Evolutionary conservation across 306 rosid species (phyloP), one percentile per base, ranked within the genome.

Genomic region (Dryas drummondii): DNA sequence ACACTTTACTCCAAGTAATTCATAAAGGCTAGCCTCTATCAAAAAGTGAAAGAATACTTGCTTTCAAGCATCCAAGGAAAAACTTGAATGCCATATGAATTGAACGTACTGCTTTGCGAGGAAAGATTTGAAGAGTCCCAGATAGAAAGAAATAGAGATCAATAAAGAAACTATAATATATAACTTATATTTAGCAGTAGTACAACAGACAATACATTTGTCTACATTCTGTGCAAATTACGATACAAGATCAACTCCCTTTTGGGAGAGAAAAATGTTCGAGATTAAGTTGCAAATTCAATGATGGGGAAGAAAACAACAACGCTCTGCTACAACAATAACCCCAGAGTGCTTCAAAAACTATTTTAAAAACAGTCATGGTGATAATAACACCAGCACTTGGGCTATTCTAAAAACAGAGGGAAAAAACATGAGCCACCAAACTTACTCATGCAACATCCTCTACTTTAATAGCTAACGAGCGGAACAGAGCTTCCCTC

Each of bases 271-370:
- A 82, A 87, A 80, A 73, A 70, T 27, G 17, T n/a, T 16, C 49
- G 57, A 57, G 68, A 73, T 9, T 70, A 15, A 59, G 73, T 37
- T 76, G 46, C 66, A 78, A 62, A 78, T 64, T 65, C 85, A 71
- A 69, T 49, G 84, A 80, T 63, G 82, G 83, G 84, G 72, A 54
- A 78, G 82, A 59, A 79, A 80, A 82, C 70, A 22, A 80, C 5
- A 62, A 49, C 82, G 82, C 86, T 81, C 83, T 44, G 75, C 75
- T 10, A 76, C 84, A 81, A 83, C 64, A 78, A 77, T 71, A 78
- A 84, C 62, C 88, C 84, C 81, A 56, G 19, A 64, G 85, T 81
- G 93, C 91, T 84, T 78, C 70, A 74, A 86, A 89, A 79, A 75
- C 86, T 78, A 64, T 74, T 82, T 50, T 22, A 77, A 74, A 86